Evolutionary conservation across 441 rosid genomes (phyloP), one percentile per base, ranked within the genome.

Genomic region (Populus tomentosa): DNA sequence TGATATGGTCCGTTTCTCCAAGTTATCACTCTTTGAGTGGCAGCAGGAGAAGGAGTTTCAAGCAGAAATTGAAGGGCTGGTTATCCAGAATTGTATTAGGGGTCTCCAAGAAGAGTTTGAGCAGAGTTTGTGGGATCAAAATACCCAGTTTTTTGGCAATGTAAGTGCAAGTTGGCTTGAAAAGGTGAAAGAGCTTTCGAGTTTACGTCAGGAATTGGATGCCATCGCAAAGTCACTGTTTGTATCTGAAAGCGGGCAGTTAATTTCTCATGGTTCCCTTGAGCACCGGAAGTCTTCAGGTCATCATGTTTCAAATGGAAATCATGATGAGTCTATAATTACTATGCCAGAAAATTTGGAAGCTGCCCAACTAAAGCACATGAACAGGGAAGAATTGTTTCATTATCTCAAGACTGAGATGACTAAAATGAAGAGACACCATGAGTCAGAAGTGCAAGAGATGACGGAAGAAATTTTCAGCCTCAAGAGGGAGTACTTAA

Each of bases 371-470:
- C 77, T 94, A 30, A 87, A 50, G 23, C 88, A 88, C 84, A 67
- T 92, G 82, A 7, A 80, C 33, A 80, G 10, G 23, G 97, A 89
- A 11, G 87, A 85, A 14, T 69, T 97, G 80, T 82, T 88, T 73
- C 71, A 2, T 50, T 85, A 89, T 87, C 88, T 90, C 67, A 94
- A 89, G 85, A 40, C 72, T 30, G 96, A 92, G 89, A 90, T 96
- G 94, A 87, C 80, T 75, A 86, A 90, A 85, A 90, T 94, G 97
- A 96, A 93, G 88, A 90, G 93, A 84, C 75, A 85, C 78, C 90
- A 90, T 79, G 98, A 94, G 73, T 84, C 85, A 63, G 67, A 80
- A 71, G 85, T 91, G 83, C 92, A 86, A 69, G 81, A 87, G 69
- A 79, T 85, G 84, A 94, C 97, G 28, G 99, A 96, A 78, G 80